These are phyloP conservation scores for Ustilago cynodontis DNA, from an alignment of 1,284 basidiomycete genomes.

Conservation along the genomic window DNA sequence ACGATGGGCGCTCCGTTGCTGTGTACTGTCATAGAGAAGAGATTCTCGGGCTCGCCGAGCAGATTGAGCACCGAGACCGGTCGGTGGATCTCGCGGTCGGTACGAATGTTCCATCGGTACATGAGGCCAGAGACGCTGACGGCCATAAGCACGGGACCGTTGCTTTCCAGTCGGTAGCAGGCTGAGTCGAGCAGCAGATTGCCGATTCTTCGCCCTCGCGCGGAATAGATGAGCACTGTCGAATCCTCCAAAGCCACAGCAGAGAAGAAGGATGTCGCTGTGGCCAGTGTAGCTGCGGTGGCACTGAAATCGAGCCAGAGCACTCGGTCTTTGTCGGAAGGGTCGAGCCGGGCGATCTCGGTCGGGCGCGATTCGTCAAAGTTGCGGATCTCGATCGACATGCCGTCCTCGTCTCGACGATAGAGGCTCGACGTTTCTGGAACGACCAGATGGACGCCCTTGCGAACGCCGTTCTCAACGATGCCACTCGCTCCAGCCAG, in stretches of 20 bases:
- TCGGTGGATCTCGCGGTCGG: conserved; percentile 49
- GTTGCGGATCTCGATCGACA: conserved; percentile 84
- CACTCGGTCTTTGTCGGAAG: conserved; percentile 72
- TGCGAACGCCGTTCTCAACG: conserved; percentile 43
- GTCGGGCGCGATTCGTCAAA: conserved; percentile 75
- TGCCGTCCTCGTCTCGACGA: conserved; percentile 71
- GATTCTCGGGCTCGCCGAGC: conserved; percentile 50
- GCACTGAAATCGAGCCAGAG: conserved; percentile 90
- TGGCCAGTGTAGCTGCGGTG: conserved; percentile 77
- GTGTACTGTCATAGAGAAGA: conserved; percentile 54
- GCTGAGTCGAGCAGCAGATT: conserved; percentile 57
- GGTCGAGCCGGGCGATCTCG: conserved; percentile 78
- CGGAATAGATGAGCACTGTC: conserved; percentile 59
- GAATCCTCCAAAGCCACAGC: conserved; percentile 73
- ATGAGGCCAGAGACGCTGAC: conserved; percentile 54
- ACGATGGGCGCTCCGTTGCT: conserved; percentile 71
- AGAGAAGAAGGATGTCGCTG: conserved; percentile 78
- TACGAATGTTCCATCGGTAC: conserved; percentile 60
- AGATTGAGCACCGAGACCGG: conserved; percentile 54
- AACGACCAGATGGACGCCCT: conserved; percentile 33
- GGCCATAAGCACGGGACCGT: conserved; percentile 55
- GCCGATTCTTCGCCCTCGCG: conserved; percentile 51
- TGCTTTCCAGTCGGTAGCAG: conserved; percentile 52
- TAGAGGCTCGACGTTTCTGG: conserved; percentile 52
- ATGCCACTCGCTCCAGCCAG: conserved; percentile 30